Evolutionary conservation across 2,329 filamentous ascomycete species (phyloP), one percentile per base, ranked within the genome.

Genomic region (Trematosphaeria pertusa): DNA sequence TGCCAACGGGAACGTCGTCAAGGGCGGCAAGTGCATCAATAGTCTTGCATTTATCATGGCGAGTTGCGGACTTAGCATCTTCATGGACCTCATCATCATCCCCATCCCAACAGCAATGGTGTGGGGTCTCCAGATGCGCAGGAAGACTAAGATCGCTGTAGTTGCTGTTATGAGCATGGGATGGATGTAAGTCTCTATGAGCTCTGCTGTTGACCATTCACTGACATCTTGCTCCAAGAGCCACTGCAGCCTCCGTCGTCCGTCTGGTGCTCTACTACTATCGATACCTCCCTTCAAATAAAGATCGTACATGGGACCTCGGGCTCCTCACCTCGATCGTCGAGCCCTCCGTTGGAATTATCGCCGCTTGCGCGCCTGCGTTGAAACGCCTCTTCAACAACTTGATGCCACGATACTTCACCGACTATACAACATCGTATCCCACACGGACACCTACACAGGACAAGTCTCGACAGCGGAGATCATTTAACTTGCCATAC

Each of bases 341-440:
- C 20, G 75, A 78, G 54, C 59, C 74, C 5, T 66, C 69, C 22
- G 55, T 76, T 0, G 81, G 78, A 38, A 80, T 83, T 52, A 70
- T 81, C 33, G 80, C 78, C 0, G 80, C 80, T 5, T 81, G 78
- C 51, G 75, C 82, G 0, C 81, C 81, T 0, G 81, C 80, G 0
- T 66, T 82, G 30, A 73, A 78, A 5, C 78, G 79, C 2, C 70
- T 79, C 11, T 53, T 80, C 22, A 65, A 69, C 3, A 56, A 60
- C 28, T 37, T 71, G 7, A 56, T 65, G 44, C 69, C 69, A 5
- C 50, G 40, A 4, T 65, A 67, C 17, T 71, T 71, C 46, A 56
- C 62, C 3, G 55, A 58, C 1, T 46, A 53, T 50, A 56, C 37
- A 55, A 59, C 39, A 44, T 51, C 35, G 47, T 62, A 14, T 34